Evolutionary conservation across 768 basidiomycete species (phyloP).

Genomic region (Boletales sp.): DNA sequence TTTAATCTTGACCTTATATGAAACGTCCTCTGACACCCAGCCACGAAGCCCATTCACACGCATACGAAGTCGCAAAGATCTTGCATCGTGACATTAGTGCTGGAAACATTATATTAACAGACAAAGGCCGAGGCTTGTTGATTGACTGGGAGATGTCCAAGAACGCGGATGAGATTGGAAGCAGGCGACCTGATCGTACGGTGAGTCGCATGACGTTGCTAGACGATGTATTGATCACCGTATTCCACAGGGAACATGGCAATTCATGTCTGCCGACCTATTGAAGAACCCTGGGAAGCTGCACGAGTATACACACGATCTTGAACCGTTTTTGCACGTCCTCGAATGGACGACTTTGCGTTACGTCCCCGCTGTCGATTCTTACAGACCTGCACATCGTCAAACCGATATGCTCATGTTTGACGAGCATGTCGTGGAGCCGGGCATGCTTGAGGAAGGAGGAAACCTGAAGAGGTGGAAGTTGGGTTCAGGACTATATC

Average conservation of each 20-base stretch:
- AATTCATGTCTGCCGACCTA: too few species aligned
- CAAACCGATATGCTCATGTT: too few species aligned
- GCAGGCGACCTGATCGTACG: not conserved
- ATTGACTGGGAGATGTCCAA: slow-evolving; percentile 1
- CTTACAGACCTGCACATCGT: too few species aligned
- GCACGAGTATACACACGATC: too few species aligned
- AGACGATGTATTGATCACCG: not conserved
- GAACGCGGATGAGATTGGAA: not conserved
- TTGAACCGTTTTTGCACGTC: too few species aligned
- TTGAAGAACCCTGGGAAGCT: too few species aligned
- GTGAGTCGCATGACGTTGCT: not conserved
- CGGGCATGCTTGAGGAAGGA: too few species aligned
- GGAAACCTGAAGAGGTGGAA: too few species aligned
- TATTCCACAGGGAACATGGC: too few species aligned
- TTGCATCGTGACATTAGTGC: not conserved
- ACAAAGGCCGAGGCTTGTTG: not conserved
- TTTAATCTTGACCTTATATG: not conserved
- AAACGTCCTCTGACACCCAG: not conserved
- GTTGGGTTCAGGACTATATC: too few species aligned
- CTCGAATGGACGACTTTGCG: not conserved
- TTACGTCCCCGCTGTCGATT: too few species aligned
- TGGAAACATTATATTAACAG: not conserved
- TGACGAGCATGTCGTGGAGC: too few species aligned
- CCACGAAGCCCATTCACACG: not conserved
- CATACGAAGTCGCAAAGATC: not conserved